phyloP scores from a whole-genome alignment of 768 basidiomycete genomes.

The Mycena rosella region DNA sequence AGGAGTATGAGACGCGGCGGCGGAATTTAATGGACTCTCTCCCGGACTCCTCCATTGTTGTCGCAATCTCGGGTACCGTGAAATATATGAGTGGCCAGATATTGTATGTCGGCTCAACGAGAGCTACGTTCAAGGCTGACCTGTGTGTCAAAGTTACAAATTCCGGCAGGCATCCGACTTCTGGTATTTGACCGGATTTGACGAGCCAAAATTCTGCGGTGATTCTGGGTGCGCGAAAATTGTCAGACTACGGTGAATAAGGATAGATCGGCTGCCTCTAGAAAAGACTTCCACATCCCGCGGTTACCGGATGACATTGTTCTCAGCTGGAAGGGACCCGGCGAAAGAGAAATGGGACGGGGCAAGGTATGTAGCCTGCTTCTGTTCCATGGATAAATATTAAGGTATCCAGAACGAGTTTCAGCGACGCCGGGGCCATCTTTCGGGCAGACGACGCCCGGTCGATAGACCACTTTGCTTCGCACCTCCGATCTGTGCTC shows the following conservation, averaged over 20 bases:
- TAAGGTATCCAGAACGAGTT: conserved; percentile 63
- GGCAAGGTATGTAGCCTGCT: conserved; percentile 60
- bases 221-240: conserved; percentile 70
- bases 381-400: not conserved
- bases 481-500: conserved; percentile 69
- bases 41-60: conserved; percentile 79
- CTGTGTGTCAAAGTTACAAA: conserved; percentile 76
- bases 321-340: conserved; percentile 80
- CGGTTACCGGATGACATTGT: conserved; percentile 91
- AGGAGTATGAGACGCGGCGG: conserved; percentile 84
- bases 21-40: conserved; percentile 78
- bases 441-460: conserved; percentile 86
- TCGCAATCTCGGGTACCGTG: conserved; percentile 82
- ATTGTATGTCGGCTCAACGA: conserved; percentile 67
- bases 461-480: conserved; percentile 66
- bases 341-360: conserved; percentile 95
- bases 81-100: conserved; percentile 91
- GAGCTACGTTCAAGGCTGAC: not conserved
- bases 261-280: conserved; percentile 43
- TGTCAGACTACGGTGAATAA: no score
- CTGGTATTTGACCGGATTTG: conserved; percentile 97
- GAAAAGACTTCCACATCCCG: conserved; percentile 78
- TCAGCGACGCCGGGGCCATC: conserved; percentile 70
- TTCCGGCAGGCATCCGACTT: conserved; percentile 94
- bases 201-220: conserved; percentile 94